phyloP scores from a whole-genome alignment of 306 rosid genomes.

The Ziziphus jujuba region DNA sequence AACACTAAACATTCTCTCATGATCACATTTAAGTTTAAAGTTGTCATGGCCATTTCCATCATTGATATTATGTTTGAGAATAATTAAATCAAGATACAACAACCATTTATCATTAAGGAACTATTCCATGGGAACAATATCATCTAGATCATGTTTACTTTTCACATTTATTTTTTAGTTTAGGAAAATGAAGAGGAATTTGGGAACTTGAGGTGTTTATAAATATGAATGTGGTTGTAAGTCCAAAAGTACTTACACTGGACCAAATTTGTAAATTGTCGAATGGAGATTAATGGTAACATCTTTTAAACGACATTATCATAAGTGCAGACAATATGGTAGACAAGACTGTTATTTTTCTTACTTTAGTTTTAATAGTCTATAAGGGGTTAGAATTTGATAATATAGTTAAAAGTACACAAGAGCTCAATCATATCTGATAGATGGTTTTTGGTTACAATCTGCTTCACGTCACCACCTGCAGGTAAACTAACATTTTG shows the following conservation, averaged over 20 bases:
- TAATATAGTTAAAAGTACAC: constrained; percentile 43
- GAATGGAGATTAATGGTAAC: too few species aligned
- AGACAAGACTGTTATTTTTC: constrained; percentile 16
- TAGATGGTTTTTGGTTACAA: constrained; percentile 58
- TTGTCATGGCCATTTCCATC: neutral
- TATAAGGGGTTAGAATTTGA: constrained; percentile 30
- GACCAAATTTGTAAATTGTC: too few species aligned
- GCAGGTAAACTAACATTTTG: constrained; percentile 71
- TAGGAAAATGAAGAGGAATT: too few species aligned
- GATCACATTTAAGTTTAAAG: too few species aligned
- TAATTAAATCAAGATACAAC: too few species aligned
- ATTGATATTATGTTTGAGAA: neutral
- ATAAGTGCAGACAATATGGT: constrained; percentile 7
- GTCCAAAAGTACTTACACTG: too few species aligned
- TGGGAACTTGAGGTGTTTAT: too few species aligned
- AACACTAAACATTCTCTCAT: too few species aligned
- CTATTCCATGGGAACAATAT: neutral
- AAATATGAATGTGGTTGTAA: too few species aligned
- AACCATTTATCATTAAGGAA: neutral
- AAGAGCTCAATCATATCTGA: constrained; percentile 90
- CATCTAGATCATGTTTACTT: neutral
- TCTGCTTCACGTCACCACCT: constrained; percentile 99
- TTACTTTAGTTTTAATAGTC: constrained; percentile 15
- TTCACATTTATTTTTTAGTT: too few species aligned
- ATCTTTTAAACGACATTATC: neutral